Evolutionary conservation across 495 filamentous ascomycete genomes (phyloP), one percentile per base, ranked within the genome.

Genomic region (Xylaria acuta): DNA sequence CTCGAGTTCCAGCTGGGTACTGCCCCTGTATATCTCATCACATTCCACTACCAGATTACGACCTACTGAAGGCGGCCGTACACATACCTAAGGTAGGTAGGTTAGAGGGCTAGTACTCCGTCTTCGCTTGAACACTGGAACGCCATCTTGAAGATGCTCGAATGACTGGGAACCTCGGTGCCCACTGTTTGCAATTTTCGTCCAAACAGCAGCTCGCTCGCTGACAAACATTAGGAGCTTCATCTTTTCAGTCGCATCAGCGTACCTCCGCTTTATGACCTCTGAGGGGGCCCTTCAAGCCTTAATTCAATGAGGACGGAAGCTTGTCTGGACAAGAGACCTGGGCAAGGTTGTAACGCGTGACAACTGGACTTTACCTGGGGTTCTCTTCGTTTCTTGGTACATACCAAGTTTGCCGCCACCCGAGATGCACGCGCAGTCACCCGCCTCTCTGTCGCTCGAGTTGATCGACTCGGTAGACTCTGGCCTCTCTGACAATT

Each of bases 371-470:
- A 40, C 14, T 68, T 22, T 11, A 27, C 47, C 20, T 41, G 27
- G 22, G 36, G 2, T 58, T 43, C 53, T 59, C 18, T 36, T 38
- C n/a, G 11, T 30, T 47, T 47, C 67, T 30, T 22, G 4, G 22
- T 34, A 60, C 40, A 22, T 25, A 18, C 32, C 7, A 20, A 12
- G 9, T 40, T 22, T 34, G 40, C 25, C 8, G 16, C 25, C 16
- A 38, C 43, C 14, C 58, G 45, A 63, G n/a, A 56, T 68, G 65
- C 43, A 64, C 8, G 3, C 65, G n/a, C n/a, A 68, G 20, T 36
- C 20, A 53, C 65, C 38, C 36, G 3, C 36, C 38, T 56, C n/a
- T 45, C 47, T 32, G 6, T 5, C 45, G 22, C 18, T 34, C 16
- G 30, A 70, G 68, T 8, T 64, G 34, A 16, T 58, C 9, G 14